Percentiles rank a stretch among this genome's conserved stretches.
phyloP scores from a whole-genome alignment of 1,284 basidiomycete genomes.

The Sanghuangporus weigelae region DNA sequence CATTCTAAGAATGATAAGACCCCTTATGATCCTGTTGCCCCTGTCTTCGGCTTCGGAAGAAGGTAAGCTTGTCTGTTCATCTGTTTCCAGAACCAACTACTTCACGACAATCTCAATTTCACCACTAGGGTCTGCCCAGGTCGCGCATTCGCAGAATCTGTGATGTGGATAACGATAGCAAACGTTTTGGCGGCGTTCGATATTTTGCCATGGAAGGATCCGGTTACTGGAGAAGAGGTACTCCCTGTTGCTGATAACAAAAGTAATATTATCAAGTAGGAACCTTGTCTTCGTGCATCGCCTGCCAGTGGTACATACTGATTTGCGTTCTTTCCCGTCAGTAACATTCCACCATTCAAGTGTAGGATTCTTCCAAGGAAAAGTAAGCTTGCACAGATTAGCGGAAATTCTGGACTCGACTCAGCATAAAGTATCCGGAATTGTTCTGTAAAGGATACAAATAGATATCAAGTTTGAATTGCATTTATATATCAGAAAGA shows the following conservation, averaged over 20 bases:
- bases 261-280: background rate
- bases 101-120: too few relatives aligned
- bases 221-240: slow-evolving; percentile 2
- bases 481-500: too few relatives aligned
- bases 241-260: background rate
- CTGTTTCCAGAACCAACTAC: background rate
- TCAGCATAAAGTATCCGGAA: too few relatives aligned
- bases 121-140: slow-evolving; percentile 9
- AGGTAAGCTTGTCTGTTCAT: background rate
- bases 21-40: background rate
- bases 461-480: too few relatives aligned
- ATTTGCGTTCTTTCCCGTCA: background rate
- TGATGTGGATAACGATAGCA: slow-evolving; percentile 10
- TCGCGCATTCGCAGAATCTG: slow-evolving; percentile 5
- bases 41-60: slow-evolving; percentile 2
- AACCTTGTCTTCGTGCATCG: too few relatives aligned
- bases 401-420: too few relatives aligned
- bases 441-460: too few relatives aligned
- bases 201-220: slow-evolving; percentile 5
- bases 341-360: background rate
- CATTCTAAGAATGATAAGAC: too few relatives aligned
- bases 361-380: slow-evolving; percentile 8
- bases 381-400: background rate
- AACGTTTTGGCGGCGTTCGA: slow-evolving; percentile 14
- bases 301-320: too few relatives aligned